These are phyloP conservation scores for Aspergillus asperescens DNA, from an alignment of 495 filamentous ascomycete species.

Conservation along the genomic window DNA sequence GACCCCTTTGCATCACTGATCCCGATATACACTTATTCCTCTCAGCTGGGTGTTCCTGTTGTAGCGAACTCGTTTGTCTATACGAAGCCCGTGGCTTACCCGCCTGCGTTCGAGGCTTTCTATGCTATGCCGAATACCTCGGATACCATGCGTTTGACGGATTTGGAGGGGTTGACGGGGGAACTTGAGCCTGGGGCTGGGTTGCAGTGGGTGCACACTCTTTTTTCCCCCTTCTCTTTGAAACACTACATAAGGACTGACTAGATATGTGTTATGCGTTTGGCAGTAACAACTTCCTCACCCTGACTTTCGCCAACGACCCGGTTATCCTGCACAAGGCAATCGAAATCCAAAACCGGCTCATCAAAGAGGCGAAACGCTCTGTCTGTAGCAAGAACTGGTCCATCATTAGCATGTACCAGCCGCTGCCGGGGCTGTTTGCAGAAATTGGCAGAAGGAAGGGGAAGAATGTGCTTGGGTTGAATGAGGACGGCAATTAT, in stretches of 20 bases:
- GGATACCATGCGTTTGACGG: conserved; percentile 7
- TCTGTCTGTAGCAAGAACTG: neutral
- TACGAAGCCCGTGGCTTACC: conserved; percentile 13
- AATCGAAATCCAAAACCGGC: neutral
- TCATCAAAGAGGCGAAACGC: neutral
- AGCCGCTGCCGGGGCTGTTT: neutral
- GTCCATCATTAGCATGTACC: neutral
- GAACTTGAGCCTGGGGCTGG: neutral
- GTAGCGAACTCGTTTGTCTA: conserved; percentile 16
- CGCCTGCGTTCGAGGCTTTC: conserved; percentile 13
- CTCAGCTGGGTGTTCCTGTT: conserved; percentile 5
- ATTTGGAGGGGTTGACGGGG: neutral
- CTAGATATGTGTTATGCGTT: too few species aligned
- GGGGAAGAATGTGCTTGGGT: conserved; percentile 1
- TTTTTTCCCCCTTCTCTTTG: neutral
- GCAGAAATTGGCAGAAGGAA: neutral
- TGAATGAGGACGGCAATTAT: neutral
- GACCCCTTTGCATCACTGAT: conserved; percentile 15
- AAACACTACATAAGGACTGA: neutral
- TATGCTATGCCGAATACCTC: conserved; percentile 13
- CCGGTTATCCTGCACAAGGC: neutral
- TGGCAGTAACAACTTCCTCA: neutral
- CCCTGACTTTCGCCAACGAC: conserved; percentile 1
- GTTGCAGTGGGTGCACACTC: neutral
- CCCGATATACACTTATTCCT: conserved; percentile 16